These are phyloP conservation scores for Lecanosticta acicola DNA, from an alignment of 2,329 filamentous ascomycete species.

Conservation along the genomic window DNA sequence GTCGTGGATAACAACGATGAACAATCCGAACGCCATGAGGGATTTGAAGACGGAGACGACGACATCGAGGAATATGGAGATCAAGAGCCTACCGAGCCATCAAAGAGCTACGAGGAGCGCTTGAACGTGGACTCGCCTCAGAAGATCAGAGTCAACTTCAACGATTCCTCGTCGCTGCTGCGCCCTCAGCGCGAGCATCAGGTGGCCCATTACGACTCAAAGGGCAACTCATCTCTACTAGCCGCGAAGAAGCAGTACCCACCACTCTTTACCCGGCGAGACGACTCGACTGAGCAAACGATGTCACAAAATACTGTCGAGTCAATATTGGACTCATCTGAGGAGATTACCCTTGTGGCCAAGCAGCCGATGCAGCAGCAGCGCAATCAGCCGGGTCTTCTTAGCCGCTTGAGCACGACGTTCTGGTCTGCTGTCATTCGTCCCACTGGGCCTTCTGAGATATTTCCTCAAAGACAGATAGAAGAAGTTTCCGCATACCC, in stretches of 20 bases:
- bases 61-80: too few species aligned
- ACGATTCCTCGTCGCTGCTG: slow-evolving; percentile 24
- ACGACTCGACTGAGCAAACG: background rate
- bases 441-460: slow-evolving; percentile 17
- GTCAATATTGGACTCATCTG: background rate
- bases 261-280: slow-evolving; percentile 23
- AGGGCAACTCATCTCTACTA: background rate
- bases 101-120: slow-evolving; percentile 32
- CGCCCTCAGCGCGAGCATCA: background rate
- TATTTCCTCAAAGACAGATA: slow-evolving; percentile 12
- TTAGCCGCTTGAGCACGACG: slow-evolving; percentile 23
- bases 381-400: slow-evolving; percentile 11
- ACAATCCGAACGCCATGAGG: background rate
- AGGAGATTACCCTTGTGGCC: slow-evolving; percentile 3
- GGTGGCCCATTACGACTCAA: background rate
- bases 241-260: slow-evolving; percentile 8
- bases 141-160: slow-evolving; percentile 34
- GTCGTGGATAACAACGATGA: slow-evolving; percentile 5
- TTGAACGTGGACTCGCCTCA: slow-evolving; percentile 33
- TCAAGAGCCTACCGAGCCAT: too few species aligned
- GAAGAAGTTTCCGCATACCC: slow-evolving; percentile 12
- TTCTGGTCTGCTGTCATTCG: slow-evolving; percentile 29
- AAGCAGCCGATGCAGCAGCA: background rate
- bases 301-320: background rate
- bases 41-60: slow-evolving; percentile 6